These are phyloP conservation scores for Penicillium flavigenum DNA, from an alignment of 495 filamentous ascomycete species.

Conservation along the genomic window DNA sequence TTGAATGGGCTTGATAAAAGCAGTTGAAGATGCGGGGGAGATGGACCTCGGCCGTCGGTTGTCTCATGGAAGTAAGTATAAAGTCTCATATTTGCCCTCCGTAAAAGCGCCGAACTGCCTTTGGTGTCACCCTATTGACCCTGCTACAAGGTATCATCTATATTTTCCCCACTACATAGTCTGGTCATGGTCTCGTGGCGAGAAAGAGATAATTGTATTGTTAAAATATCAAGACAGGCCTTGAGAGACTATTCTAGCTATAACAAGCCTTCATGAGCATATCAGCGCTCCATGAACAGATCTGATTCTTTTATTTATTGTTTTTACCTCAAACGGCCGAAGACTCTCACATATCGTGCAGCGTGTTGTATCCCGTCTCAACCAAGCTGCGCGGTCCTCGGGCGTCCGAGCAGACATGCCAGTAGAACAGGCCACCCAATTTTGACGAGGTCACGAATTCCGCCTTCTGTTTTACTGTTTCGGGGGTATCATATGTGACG, in stretches of 20 bases:
- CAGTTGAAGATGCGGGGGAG: constrained; percentile 5
- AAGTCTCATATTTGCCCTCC: background rate
- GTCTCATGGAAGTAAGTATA: constrained; percentile 3
- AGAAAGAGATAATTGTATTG: background rate
- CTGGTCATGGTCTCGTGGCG: background rate
- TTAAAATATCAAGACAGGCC: background rate
- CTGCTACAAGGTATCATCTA: background rate
- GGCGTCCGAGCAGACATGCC: constrained; percentile 81
- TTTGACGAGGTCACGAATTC: constrained; percentile 72
- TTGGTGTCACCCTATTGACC: background rate
- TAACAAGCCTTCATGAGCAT: background rate
- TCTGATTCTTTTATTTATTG: background rate
- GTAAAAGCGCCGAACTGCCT: constrained; percentile 11
- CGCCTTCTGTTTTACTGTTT: constrained; percentile 82
- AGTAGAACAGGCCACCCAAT: constrained; percentile 86
- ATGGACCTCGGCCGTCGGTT: constrained; percentile 28
- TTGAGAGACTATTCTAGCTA: background rate
- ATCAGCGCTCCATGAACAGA: background rate
- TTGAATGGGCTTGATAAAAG: background rate
- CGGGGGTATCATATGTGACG: constrained; percentile 81
- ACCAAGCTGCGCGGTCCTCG: constrained; percentile 69
- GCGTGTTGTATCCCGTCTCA: constrained; percentile 67
- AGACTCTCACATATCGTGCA: constrained; percentile 53
- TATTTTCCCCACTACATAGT: background rate
- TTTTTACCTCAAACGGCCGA: background rate